Evolutionary conservation across 2,329 filamentous ascomycete species (phyloP), one percentile per base, ranked within the genome.

Genomic region (Epichloe hybrida): DNA sequence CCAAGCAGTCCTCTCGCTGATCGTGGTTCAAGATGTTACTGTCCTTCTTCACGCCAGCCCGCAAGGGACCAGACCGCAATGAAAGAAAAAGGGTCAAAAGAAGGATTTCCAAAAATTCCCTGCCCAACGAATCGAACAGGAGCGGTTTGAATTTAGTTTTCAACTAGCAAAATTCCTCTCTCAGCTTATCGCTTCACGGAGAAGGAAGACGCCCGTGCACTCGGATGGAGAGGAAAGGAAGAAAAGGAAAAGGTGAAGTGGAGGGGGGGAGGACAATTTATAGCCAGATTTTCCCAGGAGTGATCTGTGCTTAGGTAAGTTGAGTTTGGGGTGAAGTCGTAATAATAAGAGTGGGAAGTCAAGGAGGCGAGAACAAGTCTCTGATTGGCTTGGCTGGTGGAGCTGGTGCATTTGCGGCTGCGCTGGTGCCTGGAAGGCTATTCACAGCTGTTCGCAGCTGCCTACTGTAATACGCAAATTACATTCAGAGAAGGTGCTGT

Each of bases 91-190:
- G 50, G 55, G 56, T n/a, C 13, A 13, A 59, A 59, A 59, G 54
- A 56, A 56, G 55, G 53, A 62, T 70, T 78, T 69, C 82, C 85
- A 86, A 86, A 83, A 86, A 85, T 86, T 68, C 81, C 81, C 73
- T 61, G 73, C 72, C 78, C 74, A 80, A 75, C 70, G 77, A 76
- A 77, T 75, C 80, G 77, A 76, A 72, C 68, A 75, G 72, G 72
- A 86, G 82, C 73, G 71, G 82, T 85, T 81, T 80, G 72, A 74
- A 63, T 76, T 78, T 85, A 86, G 83, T 86, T 86, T 86, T 86
- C 83, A 86, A 86, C 82, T 84, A 86, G 83, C 83, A 86, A 86
- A 85, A 83, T 82, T 85, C 83, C 79, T 86, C 82, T 86, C 81
- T 84, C 81, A 69, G 67, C 67, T 68, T 77, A 81, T 80, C 77